Evolutionary conservation across 768 basidiomycete genomes (phyloP).

Genomic region (Cytidiella melzeri): DNA sequence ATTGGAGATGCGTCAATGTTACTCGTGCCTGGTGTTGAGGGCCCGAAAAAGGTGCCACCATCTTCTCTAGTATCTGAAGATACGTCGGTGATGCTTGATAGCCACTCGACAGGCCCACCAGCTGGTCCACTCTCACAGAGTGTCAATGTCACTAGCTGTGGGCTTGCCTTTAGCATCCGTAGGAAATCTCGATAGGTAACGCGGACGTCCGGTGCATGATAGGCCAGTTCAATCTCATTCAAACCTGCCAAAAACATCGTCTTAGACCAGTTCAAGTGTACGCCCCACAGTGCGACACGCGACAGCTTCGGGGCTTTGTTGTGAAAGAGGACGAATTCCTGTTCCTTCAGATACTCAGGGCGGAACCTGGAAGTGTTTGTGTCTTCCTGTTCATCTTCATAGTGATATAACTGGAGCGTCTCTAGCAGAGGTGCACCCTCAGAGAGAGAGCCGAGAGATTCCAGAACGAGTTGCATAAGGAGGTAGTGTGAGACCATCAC

Average conservation of each 20-base stretch:
- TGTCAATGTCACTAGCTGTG: conserved; percentile 46
- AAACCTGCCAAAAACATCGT: conserved; percentile 40
- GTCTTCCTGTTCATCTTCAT: conserved; percentile 36
- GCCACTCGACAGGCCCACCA: conserved; percentile 34
- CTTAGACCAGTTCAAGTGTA: conserved; percentile 62
- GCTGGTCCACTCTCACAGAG: conserved; percentile 55
- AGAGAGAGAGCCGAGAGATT: conserved; percentile 35
- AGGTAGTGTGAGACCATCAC: conserved; percentile 40
- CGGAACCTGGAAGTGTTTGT: conserved; percentile 27
- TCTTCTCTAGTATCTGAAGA: background rate
- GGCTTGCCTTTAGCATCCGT: conserved; percentile 45
- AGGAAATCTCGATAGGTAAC: conserved; percentile 51
- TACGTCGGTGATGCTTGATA: conserved; percentile 13
- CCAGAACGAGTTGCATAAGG: conserved; percentile 34
- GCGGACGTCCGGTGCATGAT: conserved; percentile 56
- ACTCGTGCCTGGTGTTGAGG: background rate
- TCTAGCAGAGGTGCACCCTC: conserved; percentile 47
- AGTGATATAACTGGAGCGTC: conserved; percentile 47
- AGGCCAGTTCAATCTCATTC: conserved; percentile 50
- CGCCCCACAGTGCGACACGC: conserved; percentile 53
- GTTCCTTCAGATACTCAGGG: conserved; percentile 34
- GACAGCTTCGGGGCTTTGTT: conserved; percentile 46
- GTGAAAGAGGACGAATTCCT: conserved; percentile 46
- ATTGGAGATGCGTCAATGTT: background rate
- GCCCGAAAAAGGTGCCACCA: too few relatives aligned